These are phyloP conservation scores for Juglanconis juglandina DNA, from an alignment of 2,329 filamentous ascomycete species.

Conservation along the genomic window DNA sequence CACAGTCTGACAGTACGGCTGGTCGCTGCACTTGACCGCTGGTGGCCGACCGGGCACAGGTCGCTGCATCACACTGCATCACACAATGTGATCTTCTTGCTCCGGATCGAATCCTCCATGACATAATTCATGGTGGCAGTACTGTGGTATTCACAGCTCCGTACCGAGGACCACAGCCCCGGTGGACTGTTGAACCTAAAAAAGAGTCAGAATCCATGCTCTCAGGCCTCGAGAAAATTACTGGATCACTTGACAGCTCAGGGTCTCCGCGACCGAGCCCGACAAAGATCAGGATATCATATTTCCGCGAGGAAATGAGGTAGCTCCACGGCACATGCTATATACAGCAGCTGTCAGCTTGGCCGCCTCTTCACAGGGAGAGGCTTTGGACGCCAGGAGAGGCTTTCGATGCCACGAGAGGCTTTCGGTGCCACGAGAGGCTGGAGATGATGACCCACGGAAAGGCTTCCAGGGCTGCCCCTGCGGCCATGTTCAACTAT, in stretches of 20 bases:
- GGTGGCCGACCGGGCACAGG: not conserved
- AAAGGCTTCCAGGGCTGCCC: too few relatives aligned
- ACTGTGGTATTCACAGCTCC: not conserved
- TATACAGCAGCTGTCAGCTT: not conserved
- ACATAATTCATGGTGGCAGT: not conserved
- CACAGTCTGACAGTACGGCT: not conserved
- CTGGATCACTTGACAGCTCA: conserved; percentile 3
- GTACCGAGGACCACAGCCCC: not conserved
- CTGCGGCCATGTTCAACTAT: too few relatives aligned
- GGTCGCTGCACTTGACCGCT: not conserved
- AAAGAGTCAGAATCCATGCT: conserved; percentile 2
- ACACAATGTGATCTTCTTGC: conserved; percentile 5
- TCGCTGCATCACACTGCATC: not conserved
- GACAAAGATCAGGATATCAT: not conserved
- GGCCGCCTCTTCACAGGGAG: too few relatives aligned
- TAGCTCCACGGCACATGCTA: not conserved
- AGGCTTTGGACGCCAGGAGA: too few relatives aligned
- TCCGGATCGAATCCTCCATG: conserved; percentile 6
- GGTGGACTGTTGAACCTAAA: not conserved
- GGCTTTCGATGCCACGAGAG: too few relatives aligned
- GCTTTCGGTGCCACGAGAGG: too few relatives aligned
- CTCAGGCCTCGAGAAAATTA: not conserved
- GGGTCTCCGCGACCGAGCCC: not conserved
- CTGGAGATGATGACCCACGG: too few relatives aligned
- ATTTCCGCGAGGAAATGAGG: not conserved